Evolutionary conservation across 805 yeast genomes (phyloP), one percentile per base, ranked within the genome.

Genomic region (Candida xiaguanensis): DNA sequence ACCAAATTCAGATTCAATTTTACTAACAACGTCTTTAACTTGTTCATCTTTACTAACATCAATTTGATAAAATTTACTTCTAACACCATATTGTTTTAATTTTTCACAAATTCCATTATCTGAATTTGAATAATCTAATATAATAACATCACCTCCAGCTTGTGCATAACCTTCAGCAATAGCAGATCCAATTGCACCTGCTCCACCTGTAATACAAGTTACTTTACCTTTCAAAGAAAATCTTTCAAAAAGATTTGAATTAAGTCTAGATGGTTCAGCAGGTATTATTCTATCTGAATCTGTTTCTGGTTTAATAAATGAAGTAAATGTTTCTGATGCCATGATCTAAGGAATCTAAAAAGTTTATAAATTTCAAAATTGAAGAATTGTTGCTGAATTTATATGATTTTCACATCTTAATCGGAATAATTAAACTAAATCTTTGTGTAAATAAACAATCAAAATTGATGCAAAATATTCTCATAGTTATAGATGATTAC

Each of bases 21-120:
- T 36, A 31, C 48, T 52, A 25, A 69, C 56, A 17, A 65, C 63
- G 16, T 50, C 46, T 37, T 62, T 46, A 32, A 69, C 74, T 43
- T 60, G 61, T 15, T 58, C 64, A 35, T 56, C 52, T 45, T 60
- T 60, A 46, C 71, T 63, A 36, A 69, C 70, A 44, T 68, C 72
- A 46, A 67, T 61, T 42, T 53, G 51, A 51, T 54, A 53, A 53
- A 54, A 66, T 13, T 47, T 48, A 25, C 44, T 43, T 22, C 40
- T 46, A 9, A 41, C 14, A 12, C 36, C 33, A 15, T 41, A 41
- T 9, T 31, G 8, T 3, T 17, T 3, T 19, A 41, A 34, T 8
- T 17, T 17, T 20, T 32, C 24, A 28, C 41, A 19, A 46, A 68
- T 56, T 27, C 52, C 45, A 24, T 51, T 41, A 18, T 61, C 63